Percentiles rank a stretch among this genome's conserved stretches.
Evolutionary conservation across 2,329 filamentous ascomycete genomes (phyloP).

Genomic region (Colletotrichum cereale): DNA sequence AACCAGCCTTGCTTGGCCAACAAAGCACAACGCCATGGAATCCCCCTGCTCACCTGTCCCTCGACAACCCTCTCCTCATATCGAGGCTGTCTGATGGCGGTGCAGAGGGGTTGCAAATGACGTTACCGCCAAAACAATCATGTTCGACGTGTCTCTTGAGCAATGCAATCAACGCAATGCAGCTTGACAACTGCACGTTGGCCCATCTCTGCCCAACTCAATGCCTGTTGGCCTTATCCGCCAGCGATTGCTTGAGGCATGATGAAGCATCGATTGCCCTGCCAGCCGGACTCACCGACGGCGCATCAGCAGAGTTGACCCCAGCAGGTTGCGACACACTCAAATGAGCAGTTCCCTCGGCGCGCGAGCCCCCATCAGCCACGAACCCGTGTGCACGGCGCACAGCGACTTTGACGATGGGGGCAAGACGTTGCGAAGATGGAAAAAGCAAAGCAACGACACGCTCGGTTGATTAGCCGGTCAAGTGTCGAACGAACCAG

Average conservation of each 20-base stretch:
- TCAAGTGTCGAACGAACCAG: constrained; percentile 27
- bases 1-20: constrained; percentile 34
- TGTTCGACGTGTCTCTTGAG: constrained; percentile 10
- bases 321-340: constrained; percentile 12
- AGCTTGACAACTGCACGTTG: background rate
- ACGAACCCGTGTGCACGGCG: constrained; percentile 1
- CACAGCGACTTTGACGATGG: constrained; percentile 2
- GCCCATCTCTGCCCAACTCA: constrained; percentile 23
- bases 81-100: constrained; percentile 20
- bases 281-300: constrained; percentile 28
- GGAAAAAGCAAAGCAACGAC: constrained; percentile 2
- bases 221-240: constrained; percentile 14
- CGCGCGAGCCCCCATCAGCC: constrained; percentile 19
- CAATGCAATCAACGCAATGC: constrained; percentile 6
- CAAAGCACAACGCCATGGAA: constrained; percentile 22
- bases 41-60: constrained; percentile 18
- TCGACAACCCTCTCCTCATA: constrained; percentile 19
- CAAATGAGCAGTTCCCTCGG: constrained; percentile 15
- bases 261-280: constrained; percentile 27
- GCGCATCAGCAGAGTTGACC: constrained; percentile 21
- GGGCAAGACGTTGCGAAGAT: constrained; percentile 8
- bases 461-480: constrained; percentile 29
- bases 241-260: background rate
- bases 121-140: constrained; percentile 14
- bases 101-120: constrained; percentile 6